phyloP scores from a whole-genome alignment of 2,329 filamentous ascomycete genomes.

The Botrytis cinerea region DNA sequence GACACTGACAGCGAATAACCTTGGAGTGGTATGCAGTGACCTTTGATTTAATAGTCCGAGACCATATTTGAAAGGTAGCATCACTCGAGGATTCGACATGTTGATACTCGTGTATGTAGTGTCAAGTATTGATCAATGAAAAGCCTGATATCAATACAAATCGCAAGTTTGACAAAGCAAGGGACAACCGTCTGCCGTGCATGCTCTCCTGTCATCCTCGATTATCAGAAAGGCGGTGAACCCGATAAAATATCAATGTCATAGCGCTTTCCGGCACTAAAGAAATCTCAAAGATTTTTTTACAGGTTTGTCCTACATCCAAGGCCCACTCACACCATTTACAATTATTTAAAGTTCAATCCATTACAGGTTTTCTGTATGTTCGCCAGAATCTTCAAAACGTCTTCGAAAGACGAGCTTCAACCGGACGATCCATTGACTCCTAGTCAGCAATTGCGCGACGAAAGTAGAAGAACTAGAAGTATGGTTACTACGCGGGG shows the following conservation, averaged over 20 bases:
- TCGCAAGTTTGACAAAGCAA: not conserved
- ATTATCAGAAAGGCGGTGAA: slow-evolving; percentile 12
- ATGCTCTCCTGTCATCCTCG: not conserved
- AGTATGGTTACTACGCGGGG: slow-evolving; percentile 35
- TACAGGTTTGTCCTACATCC: not conserved
- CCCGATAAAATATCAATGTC: not conserved
- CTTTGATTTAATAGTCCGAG: slow-evolving; percentile 5
- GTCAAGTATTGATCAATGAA: not conserved
- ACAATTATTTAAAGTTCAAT: not conserved
- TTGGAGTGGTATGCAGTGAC: not conserved
- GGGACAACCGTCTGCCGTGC: not conserved
- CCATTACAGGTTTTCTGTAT: slow-evolving; percentile 28
- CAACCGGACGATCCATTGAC: slow-evolving; percentile 21
- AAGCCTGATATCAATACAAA: not conserved
- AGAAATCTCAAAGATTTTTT: slow-evolving; percentile 20
- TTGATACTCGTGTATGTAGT: not conserved
- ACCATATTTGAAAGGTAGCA: not conserved
- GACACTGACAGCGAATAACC: not conserved
- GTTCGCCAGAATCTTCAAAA: slow-evolving; percentile 36
- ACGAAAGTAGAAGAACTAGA: slow-evolving; percentile 18
- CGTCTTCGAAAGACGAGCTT: slow-evolving; percentile 34
- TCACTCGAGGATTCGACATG: not conserved
- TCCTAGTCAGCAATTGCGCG: slow-evolving; percentile 23
- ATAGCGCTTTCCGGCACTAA: slow-evolving; percentile 16
- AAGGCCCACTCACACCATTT: not conserved